Evolutionary conservation across 139 green algal genomes (phyloP).

Genomic region (Coelastrella sp.): DNA sequence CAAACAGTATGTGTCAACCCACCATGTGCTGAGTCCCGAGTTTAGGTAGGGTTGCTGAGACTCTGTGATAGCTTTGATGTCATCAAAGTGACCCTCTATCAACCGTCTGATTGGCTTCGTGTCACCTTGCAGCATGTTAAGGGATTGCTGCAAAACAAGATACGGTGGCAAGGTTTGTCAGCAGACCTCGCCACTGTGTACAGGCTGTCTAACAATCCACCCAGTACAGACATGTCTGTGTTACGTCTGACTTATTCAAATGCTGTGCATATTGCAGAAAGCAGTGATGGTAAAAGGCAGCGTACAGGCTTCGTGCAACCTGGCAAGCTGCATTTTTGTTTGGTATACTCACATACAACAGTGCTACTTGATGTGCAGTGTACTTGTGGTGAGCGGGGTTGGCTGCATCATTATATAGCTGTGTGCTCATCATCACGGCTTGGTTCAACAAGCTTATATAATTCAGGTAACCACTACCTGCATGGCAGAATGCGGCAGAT

Average conservation of each 20-base stretch:
- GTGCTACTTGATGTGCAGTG: slow-evolving; percentile 69
- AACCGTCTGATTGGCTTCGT: slow-evolving; percentile 69
- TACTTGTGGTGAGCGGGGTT: slow-evolving; percentile 76
- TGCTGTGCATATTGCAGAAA: no score
- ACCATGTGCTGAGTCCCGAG: slow-evolving; percentile 64
- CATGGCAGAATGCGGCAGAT: not conserved
- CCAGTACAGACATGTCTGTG: no score
- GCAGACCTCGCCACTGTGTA: no score
- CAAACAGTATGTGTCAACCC: no score
- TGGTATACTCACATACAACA: slow-evolving; percentile 70
- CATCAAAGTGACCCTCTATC: slow-evolving; percentile 71
- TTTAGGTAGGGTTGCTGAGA: slow-evolving; percentile 58
- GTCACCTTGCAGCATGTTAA: slow-evolving; percentile 73
- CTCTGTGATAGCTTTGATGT: slow-evolving; percentile 75
- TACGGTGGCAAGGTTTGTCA: no score
- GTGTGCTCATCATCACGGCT: slow-evolving; percentile 73
- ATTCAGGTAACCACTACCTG: slow-evolving; percentile 64
- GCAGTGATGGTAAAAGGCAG: no score
- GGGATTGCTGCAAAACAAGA: slow-evolving; percentile 75
- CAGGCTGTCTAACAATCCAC: no score
- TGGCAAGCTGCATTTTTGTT: not conserved
- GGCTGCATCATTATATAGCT: slow-evolving; percentile 74
- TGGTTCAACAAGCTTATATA: slow-evolving; percentile 71
- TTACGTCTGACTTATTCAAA: no score
- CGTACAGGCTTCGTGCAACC: no score